Percentiles rank a stretch among this genome's conserved stretches.
Conservation (phyloP, 345 rosid species). For the Boechera stricta region DNA sequence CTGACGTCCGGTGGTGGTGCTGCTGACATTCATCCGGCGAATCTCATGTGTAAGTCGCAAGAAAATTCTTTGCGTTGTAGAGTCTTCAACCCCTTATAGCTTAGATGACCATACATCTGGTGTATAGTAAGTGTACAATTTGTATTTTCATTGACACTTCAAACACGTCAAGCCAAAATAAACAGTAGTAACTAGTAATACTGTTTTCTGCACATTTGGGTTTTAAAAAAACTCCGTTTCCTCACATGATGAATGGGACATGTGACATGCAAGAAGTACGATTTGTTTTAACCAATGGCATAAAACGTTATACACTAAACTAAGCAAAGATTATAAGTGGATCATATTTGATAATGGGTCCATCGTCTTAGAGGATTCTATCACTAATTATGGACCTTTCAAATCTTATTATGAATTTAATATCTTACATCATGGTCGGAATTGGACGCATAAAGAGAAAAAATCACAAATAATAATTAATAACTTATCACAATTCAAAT, state of each 20-base stretch:
- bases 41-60: too few species aligned
- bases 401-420: too few species aligned
- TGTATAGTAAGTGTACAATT: neutral
- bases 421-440: too few species aligned
- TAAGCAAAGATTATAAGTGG: constrained; percentile 11
- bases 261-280: constrained; percentile 22
- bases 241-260: constrained; percentile 24
- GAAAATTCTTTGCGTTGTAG: too few species aligned
- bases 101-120: neutral
- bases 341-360: neutral
- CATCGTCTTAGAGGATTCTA: constrained; percentile 18
- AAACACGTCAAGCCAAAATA: constrained; percentile 30
- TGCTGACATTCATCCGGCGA: too few species aligned
- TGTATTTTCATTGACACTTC: constrained; percentile 8
- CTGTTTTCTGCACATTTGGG: neutral
- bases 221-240: constrained; percentile 12
- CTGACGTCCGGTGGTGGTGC: too few species aligned
- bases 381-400: neutral
- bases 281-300: constrained; percentile 13
- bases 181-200: neutral
- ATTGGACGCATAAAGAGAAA: too few species aligned
- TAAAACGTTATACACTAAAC: constrained; percentile 18
- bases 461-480: too few species aligned
- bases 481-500: too few species aligned
- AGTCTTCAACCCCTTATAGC: neutral